Percentiles rank a stretch among this genome's conserved stretches.
These are phyloP conservation scores for Argentina anserina DNA, from an alignment of 306 rosid genomes.

Conservation along the genomic window DNA sequence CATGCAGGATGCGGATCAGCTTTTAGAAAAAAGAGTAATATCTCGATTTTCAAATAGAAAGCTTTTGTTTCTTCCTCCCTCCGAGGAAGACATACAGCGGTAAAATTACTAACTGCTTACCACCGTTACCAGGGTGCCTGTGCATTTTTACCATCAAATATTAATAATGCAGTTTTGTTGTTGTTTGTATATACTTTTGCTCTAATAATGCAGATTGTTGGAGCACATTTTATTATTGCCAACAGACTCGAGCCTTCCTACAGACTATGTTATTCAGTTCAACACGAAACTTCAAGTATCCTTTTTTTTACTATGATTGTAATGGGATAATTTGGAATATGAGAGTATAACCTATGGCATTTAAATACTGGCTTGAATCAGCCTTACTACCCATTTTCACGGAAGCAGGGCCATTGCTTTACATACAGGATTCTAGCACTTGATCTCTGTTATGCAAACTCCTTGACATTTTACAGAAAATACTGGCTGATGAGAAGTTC, in stretches of 20 bases:
- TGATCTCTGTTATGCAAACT: conserved; percentile 19
- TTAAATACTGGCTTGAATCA: no score
- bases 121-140: conserved; percentile 3
- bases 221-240: conserved; percentile 69
- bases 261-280: conserved; percentile 60
- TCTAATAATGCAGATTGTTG: conserved; percentile 56
- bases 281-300: conserved; percentile 74
- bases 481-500: conserved; percentile 60
- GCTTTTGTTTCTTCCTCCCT: conserved; percentile 75
- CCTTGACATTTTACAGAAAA: conserved; percentile 71
- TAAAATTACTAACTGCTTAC: conserved; percentile 24
- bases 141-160: conserved; percentile 2
- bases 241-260: conserved; percentile 56
- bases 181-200: conserved; percentile 21
- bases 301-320: conserved; percentile 35
- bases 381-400: no score
- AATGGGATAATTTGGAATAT: not conserved
- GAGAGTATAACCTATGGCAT: not conserved
- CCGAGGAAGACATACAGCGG: conserved; percentile 58
- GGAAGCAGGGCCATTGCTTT: no score
- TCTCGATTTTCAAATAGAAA: conserved; percentile 97
- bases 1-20: conserved; percentile 91
- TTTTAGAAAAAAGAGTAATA: conserved; percentile 89
- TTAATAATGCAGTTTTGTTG: conserved; percentile 1
- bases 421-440: not conserved